Conservation (phyloP, 495 filamentous ascomycete genomes). For the Xylaria intraflava region DNA sequence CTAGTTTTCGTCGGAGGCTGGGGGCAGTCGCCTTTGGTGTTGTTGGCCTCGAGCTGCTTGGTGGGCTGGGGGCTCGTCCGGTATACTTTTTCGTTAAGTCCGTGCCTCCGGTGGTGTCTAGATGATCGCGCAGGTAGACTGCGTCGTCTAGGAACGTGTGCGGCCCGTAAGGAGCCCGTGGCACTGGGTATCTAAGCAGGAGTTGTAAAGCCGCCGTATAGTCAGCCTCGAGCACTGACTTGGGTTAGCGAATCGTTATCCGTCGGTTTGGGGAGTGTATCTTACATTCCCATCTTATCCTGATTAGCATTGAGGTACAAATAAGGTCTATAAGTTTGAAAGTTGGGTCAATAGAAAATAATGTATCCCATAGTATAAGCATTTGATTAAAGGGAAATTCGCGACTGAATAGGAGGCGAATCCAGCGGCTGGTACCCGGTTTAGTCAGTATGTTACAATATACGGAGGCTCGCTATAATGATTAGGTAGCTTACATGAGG, state of each 20-base stretch:
- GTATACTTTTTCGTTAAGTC: constrained; percentile 80
- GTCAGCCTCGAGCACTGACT: constrained; percentile 71
- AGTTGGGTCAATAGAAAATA: constrained; percentile 85
- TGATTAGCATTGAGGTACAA: constrained; percentile 88
- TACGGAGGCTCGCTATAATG: background rate
- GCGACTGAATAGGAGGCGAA: constrained; percentile 84
- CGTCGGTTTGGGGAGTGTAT: constrained; percentile 2
- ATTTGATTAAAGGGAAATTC: constrained; percentile 87
- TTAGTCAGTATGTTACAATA: constrained; percentile 5
- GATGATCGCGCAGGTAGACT: constrained; percentile 72
- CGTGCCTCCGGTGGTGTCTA: constrained; percentile 62
- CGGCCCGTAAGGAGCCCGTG: constrained; percentile 54
- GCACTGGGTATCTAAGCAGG: constrained; percentile 73
- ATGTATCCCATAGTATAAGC: constrained; percentile 77
- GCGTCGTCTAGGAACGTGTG: constrained; percentile 81
- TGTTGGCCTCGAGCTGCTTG: constrained; percentile 25
- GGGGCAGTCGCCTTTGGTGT: constrained; percentile 18
- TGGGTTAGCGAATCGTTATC: background rate
- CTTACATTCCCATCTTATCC: constrained; percentile 86
- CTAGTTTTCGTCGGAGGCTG: constrained; percentile 17
- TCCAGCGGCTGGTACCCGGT: constrained; percentile 66
- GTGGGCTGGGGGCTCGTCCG: constrained; percentile 52
- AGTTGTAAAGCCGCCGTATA: constrained; percentile 77
- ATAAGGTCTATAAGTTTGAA: constrained; percentile 79
- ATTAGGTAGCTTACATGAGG: constrained; percentile 62